phyloP scores from a whole-genome alignment of 371 early-diverging fungal genomes.

The Rhizomucor pusillus region DNA sequence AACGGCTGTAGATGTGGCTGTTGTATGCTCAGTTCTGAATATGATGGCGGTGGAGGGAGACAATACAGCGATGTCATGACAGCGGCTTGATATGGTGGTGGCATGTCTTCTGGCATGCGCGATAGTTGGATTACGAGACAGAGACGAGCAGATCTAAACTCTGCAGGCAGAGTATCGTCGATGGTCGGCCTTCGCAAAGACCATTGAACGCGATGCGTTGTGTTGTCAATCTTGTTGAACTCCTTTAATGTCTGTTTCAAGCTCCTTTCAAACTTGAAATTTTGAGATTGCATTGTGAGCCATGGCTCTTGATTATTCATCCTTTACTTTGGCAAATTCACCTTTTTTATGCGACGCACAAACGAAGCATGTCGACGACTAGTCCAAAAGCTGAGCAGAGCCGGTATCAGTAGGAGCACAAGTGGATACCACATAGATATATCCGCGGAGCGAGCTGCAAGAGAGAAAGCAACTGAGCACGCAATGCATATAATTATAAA shows the following conservation, averaged over 20 bases:
- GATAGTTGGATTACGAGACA: conserved; percentile 32
- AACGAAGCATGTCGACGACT: conserved; percentile 30
- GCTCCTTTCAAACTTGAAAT: conserved; percentile 14
- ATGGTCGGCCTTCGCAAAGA: conserved; percentile 15
- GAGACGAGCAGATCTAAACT: conserved; percentile 18
- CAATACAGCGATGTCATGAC: conserved; percentile 3
- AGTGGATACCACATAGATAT: conserved; percentile 50
- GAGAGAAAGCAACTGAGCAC: conserved; percentile 39
- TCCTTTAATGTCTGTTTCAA: conserved; percentile 38
- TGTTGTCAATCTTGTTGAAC: conserved; percentile 32
- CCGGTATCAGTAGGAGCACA: conserved; percentile 32
- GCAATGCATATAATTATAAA: conserved; percentile 31
- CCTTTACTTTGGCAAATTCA: conserved; percentile 6
- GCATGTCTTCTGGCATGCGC: conserved; percentile 23
- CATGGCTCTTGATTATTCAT: not conserved
- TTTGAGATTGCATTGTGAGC: not conserved
- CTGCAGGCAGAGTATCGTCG: conserved; percentile 9
- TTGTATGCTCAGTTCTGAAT: conserved; percentile 13
- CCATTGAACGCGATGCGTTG: conserved; percentile 36
- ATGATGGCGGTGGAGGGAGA: conserved; percentile 21
- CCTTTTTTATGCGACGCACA: conserved; percentile 26
- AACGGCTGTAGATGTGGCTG: not conserved
- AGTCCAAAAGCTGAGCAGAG: conserved; percentile 39
- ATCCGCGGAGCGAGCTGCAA: conserved; percentile 35
- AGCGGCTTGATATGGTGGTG: conserved; percentile 38